Conservation (phyloP, 352 stramenopile genomes). For the Thalassiosira livingstoniorum region DNA sequence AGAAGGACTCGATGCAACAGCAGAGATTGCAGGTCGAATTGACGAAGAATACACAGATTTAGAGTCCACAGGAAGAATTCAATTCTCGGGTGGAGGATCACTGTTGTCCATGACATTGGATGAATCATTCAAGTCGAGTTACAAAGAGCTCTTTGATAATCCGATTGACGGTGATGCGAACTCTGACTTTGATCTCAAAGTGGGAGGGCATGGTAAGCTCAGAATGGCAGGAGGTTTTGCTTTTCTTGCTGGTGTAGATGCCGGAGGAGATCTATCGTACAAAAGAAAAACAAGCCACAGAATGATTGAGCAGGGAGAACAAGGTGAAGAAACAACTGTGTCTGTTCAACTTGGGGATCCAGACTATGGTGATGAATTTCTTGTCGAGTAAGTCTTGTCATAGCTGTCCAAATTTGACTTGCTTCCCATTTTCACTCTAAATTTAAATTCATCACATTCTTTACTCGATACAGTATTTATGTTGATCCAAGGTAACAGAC, state of each 20-base stretch:
- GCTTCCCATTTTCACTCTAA: background rate
- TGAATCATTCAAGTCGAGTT: background rate
- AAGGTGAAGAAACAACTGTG: background rate
- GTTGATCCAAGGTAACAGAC: too few relatives aligned
- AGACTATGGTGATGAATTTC: conserved; percentile 2
- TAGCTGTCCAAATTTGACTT: background rate
- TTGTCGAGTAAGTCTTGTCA: background rate
- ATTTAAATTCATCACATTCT: background rate
- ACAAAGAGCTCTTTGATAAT: background rate
- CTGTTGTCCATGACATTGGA: background rate
- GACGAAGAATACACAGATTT: background rate
- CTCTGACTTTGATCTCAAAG: background rate
- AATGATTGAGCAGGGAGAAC: background rate
- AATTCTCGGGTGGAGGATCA: background rate
- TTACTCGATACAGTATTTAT: too few relatives aligned
- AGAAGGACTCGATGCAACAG: background rate
- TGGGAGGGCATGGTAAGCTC: background rate
- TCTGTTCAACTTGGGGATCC: background rate
- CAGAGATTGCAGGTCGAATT: background rate
- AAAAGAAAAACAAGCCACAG: background rate
- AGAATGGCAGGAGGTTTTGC: background rate
- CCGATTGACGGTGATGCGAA: background rate
- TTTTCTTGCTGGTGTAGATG: background rate
- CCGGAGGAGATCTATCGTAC: background rate
- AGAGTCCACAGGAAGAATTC: background rate